A percentile compares a stretch with the other conserved stretches of the same genome.
Evolutionary conservation across 805 yeast species (phyloP).

Genomic region (Spathaspora gorwiae): DNA sequence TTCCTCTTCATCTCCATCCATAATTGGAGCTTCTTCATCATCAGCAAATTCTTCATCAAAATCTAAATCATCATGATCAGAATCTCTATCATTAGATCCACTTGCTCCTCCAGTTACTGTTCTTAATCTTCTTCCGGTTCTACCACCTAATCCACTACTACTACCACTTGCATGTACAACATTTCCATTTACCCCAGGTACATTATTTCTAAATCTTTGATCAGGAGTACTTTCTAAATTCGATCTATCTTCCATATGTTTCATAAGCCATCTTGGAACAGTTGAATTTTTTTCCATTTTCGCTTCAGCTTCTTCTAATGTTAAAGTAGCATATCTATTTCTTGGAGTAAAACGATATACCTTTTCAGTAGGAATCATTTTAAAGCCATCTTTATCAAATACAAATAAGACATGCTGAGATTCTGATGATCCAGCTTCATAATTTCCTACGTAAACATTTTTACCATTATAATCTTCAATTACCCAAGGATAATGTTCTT

Average conservation of each 20-base stretch:
- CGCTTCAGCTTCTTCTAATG: slow-evolving; percentile 94
- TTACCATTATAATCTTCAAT: slow-evolving; percentile 93
- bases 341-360: slow-evolving; percentile 91
- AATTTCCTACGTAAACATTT: slow-evolving; percentile 92
- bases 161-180: slow-evolving; percentile 3
- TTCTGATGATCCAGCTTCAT: slow-evolving; percentile 86
- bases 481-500: slow-evolving; percentile 97
- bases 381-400: slow-evolving; percentile 82
- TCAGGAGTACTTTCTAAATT: slow-evolving; percentile 34
- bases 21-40: slow-evolving; percentile 97
- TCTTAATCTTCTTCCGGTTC: slow-evolving; percentile 23
- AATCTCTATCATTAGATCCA: slow-evolving; percentile 49
- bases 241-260: slow-evolving; percentile 65
- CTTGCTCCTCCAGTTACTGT: slow-evolving; percentile 39
- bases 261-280: slow-evolving; percentile 95
- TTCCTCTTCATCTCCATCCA: slow-evolving; percentile 95
- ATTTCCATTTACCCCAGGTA: slow-evolving; percentile 6
- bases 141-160: slow-evolving; percentile 1
- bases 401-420: slow-evolving; percentile 76
- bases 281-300: slow-evolving; percentile 76
- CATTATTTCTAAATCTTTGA: slow-evolving; percentile 38
- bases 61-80: slow-evolving; percentile 89
- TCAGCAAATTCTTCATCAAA: slow-evolving; percentile 97
- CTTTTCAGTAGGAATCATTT: slow-evolving; percentile 92
- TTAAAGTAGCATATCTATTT: slow-evolving; percentile 87